Evolutionary conservation across 805 yeast species (phyloP), one percentile per base, ranked within the genome.

Genomic region (Kluyveromyces nonfermentans): DNA sequence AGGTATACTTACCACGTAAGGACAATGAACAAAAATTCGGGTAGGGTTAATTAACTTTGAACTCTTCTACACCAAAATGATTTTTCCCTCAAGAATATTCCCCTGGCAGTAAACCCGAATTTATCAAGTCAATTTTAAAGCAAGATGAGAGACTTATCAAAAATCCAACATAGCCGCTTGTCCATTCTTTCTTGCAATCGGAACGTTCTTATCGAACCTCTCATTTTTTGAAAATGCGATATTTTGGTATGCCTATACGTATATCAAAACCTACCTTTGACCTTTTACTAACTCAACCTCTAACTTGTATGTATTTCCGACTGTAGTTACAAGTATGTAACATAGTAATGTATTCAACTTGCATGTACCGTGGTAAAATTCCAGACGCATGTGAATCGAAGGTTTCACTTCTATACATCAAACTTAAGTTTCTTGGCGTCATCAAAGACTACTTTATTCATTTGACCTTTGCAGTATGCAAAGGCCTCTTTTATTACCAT

Each of bases 1-100:
- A 33, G 72, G 49, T 72, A 68, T 69, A 44, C 72, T 67, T 8
- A 69, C 73, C 5, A 68, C 70, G 42, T 65, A 68, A 9, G 63
- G 55, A 35, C 57, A 56, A 15, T 57, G 46, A 8, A 50, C 45
- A 46, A 64, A 62, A 8, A 60, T 48, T 7, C 70, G 66, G 7
- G 71, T 56, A 8, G 67, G 52, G 44, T 56, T 49, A 42, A 64
- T 42, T 18, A 40, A 36, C 37, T 50, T 60, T 4, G 41, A 48
- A 4, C 65, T 60, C 33, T 48, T 50, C 45, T 50, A 62, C 59
- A 60, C 58, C 1, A 64, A 44, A 5, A 62, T 64, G 37, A 50
- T 51, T 8, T 50, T 47, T 14, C 47, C 46, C n/a, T 35, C 36
- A 7, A 39, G 19, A 10, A 47, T 38, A 37, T 67, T 59, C 37